Evolutionary conservation across 163 green algal species (phyloP).

Genomic region (Chloromonas sp.): DNA sequence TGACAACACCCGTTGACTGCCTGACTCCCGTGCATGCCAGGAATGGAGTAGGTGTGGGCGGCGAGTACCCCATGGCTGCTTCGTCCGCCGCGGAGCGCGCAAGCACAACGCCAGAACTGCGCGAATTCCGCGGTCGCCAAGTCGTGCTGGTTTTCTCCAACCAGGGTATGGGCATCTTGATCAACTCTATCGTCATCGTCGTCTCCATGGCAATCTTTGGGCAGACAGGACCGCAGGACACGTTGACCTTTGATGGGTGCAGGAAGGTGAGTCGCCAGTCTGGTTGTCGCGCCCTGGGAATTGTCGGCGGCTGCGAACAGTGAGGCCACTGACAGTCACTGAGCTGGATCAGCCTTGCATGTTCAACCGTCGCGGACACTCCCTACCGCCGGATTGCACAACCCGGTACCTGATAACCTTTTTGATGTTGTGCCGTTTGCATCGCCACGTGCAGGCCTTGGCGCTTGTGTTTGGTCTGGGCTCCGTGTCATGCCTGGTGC

Average conservation of each 20-base stretch:
- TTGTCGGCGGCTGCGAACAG: too few relatives aligned
- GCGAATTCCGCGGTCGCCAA: slow-evolving; percentile 48
- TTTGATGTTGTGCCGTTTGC: too few relatives aligned
- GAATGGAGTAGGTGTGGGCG: slow-evolving; percentile 65
- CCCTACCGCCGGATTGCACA: too few relatives aligned
- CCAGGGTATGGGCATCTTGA: slow-evolving; percentile 56
- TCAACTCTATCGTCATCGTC: slow-evolving; percentile 35
- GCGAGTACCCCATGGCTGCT: slow-evolving; percentile 69
- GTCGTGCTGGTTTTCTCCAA: slow-evolving; percentile 59
- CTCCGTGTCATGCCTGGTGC: slow-evolving; percentile 7
- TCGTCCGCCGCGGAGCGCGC: slow-evolving; percentile 63
- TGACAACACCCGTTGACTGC: too few relatives aligned
- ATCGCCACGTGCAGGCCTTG: neutral
- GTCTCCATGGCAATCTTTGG: neutral
- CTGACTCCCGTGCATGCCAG: slow-evolving; percentile 9
- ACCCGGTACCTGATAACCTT: too few relatives aligned
- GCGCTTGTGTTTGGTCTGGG: slow-evolving; percentile 15
- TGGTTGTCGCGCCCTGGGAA: too few relatives aligned
- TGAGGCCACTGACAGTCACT: too few relatives aligned
- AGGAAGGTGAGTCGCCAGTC: neutral
- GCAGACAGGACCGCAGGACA: neutral
- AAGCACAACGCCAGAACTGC: slow-evolving; percentile 32
- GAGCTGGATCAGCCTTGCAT: too few relatives aligned
- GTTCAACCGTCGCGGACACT: too few relatives aligned
- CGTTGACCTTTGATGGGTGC: neutral